Evolutionary conservation across 169 alveolate species (phyloP), one percentile per base, ranked within the genome.

Genomic region (Eimeria necatrix): DNA sequence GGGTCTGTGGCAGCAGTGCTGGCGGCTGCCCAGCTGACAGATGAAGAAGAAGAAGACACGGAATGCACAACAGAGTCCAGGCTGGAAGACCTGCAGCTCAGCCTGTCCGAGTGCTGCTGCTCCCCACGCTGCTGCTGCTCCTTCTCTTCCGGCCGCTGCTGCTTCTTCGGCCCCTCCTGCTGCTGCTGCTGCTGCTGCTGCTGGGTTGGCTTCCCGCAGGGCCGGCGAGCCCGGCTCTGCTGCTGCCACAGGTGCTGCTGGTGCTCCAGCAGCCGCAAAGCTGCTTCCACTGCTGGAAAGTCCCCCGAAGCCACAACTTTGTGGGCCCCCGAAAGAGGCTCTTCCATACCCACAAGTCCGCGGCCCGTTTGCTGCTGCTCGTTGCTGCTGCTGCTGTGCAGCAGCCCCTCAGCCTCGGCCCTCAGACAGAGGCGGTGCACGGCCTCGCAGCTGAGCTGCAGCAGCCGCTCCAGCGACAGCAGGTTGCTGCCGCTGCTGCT

Each of bases 401-500:
- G 86, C 8, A 32, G 18, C 7, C 86, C 86, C 5, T 32, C 86
- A 6, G 4, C 61, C 14, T 32, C 86, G 7, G 60, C 86, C 22
- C 86, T 32, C 86, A 76, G 2, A 48, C 86, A 76, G 61, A 76
- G 86, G 8, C 86, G 59, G 56, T 76, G 86, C 32, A 76, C 64
- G 6, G 86, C 86, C 61, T 76, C 86, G 16, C 86, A 76, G 20
- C 61, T n/a, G 26, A 32, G 61, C 86, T 48, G 86, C 56, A 76
- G 86, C 56, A 76, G 86, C 52, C 22, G 51, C 86, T 76, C 64
- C 61, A 76, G 16, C 64, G 86, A 76, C 22, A 76, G 8, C 86
- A 32, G 24, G 64, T 48, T 26, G 32, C 81, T n/a, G 81, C 81
- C 22, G 81, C 51, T n/a, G 5, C 81, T 71, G 46, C 81, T 71